A percentile compares a stretch with the other conserved stretches of the same genome.
These are phyloP conservation scores for Nidula microcarpa DNA, from an alignment of 768 basidiomycete species.

Conservation along the genomic window DNA sequence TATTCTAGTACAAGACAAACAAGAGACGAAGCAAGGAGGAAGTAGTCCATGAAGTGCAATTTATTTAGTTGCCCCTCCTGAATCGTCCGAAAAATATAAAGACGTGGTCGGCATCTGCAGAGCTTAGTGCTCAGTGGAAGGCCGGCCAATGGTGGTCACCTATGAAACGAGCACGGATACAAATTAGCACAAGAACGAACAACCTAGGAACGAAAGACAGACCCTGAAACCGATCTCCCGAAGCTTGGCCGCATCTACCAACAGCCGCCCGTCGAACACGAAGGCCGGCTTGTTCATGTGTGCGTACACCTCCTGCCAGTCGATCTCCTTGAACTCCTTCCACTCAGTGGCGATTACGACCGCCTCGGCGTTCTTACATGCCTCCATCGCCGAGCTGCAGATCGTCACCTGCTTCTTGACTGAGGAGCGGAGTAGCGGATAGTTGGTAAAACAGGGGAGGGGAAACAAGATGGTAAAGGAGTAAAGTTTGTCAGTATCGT, in stretches of 20 bases:
- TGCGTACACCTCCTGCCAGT: constrained; percentile 84
- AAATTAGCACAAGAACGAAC: not conserved
- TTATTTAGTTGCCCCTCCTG: not conserved
- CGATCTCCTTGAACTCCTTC: constrained; percentile 92
- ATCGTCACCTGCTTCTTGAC: constrained; percentile 91
- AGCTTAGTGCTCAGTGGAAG: constrained; percentile 4
- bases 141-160: constrained; percentile 24
- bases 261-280: constrained; percentile 89
- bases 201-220: constrained; percentile 11
- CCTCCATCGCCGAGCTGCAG: constrained; percentile 73
- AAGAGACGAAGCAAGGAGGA: no score
- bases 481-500: no score
- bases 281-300: constrained; percentile 99
- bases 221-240: constrained; percentile 90
- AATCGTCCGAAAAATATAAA: not conserved
- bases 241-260: constrained; percentile 79
- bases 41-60: not conserved
- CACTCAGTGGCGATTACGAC: constrained; percentile 97
- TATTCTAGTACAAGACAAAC: no score
- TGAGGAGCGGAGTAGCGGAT: constrained; percentile 17
- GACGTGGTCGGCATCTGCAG: not conserved
- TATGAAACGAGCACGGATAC: constrained; percentile 2
- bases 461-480: not conserved
- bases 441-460: not conserved
- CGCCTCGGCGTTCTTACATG: constrained; percentile 86